Evolutionary conservation across 108 stramenopile species (phyloP), one percentile per base, ranked within the genome.

Genomic region (Licmophora abbreviata): DNA sequence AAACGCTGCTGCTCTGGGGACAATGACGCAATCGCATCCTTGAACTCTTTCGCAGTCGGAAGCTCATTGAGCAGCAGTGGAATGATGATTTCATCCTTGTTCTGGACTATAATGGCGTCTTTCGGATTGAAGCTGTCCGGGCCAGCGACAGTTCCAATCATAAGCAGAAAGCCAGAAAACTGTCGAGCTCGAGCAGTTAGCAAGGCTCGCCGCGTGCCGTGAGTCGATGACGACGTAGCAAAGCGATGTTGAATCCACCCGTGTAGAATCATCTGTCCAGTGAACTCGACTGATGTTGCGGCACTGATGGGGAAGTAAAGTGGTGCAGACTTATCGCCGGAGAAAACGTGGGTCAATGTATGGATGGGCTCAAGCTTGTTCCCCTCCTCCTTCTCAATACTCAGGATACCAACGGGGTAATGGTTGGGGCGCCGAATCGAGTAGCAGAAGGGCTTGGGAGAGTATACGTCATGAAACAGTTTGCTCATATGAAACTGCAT

Each of bases 21-120:
- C 9, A 94, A 63, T 8, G 78, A 81, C 52, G 59, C 45, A 27
- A 94, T 77, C 26, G 88, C 79, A 67, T 94, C 93, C 34, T 77
- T 72, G 70, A 95, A 95, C 37, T 82, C 83, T 60, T 88, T 82
- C 1, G 93, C 83, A 1, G 74, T 79, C 18, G 93, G 93, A 40
- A 95, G 42, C 18, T 68, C 75, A 21, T 83, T 70, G n/a, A 85
- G 30, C 6, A 88, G 47, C 26, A 95, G 36, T 0, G 93, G 88
- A 42, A 95, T 74, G 4, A 83, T 29, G 4, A 89, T 61, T 37
- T 92, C 88, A 52, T 95, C 93, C 73, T 91, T 95, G 68, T 95
- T 88, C 22, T 74, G 68, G 6, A 95, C 24, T 26, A 95, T 80
- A 37, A 89, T 77, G 0, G 88, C 93, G 64, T 87, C 72, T 64